A percentile compares a stretch with the other conserved stretches of the same genome.
These are phyloP conservation scores for Trichoderma koningiopsis DNA, from an alignment of 2,329 filamentous ascomycete genomes.

Conservation along the genomic window DNA sequence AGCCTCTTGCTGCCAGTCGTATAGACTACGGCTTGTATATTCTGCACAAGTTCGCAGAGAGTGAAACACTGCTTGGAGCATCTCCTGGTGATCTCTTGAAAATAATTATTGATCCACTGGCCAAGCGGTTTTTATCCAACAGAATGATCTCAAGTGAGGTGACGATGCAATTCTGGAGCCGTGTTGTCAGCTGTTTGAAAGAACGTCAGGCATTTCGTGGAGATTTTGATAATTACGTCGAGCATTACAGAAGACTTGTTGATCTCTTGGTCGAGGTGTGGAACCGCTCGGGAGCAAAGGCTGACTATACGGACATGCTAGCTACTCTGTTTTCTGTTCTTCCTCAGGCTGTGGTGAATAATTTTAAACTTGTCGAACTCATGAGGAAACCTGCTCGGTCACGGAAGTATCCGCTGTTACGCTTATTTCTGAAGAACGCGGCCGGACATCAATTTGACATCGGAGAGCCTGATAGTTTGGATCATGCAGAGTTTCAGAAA, in stretches of 20 bases:
- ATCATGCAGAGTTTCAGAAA: neutral
- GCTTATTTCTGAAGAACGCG: slow-evolving; percentile 30
- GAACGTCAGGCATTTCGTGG: neutral
- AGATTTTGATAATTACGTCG: neutral
- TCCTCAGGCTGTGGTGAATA: neutral
- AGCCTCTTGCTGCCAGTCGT: neutral
- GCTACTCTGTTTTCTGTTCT: neutral
- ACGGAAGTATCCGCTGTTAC: slow-evolving; percentile 31
- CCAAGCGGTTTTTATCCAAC: neutral
- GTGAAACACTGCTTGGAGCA: neutral
- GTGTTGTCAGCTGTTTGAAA: neutral
- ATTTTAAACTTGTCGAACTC: neutral
- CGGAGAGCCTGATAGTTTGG: slow-evolving; percentile 23
- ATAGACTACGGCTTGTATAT: neutral
- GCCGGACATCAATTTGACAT: slow-evolving; percentile 31
- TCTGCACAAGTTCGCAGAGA: neutral
- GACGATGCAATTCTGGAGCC: neutral
- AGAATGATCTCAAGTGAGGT: neutral
- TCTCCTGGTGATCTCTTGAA: neutral
- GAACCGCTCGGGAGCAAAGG: neutral
- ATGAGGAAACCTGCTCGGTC: neutral
- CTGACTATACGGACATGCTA: slow-evolving; percentile 1
- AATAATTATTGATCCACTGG: neutral
- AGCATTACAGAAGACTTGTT: neutral
- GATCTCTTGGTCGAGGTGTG: neutral